Base-by-base conservation (phyloP, 805 yeast genomes). In the Cyberlindnera misumaiensis region DNA sequence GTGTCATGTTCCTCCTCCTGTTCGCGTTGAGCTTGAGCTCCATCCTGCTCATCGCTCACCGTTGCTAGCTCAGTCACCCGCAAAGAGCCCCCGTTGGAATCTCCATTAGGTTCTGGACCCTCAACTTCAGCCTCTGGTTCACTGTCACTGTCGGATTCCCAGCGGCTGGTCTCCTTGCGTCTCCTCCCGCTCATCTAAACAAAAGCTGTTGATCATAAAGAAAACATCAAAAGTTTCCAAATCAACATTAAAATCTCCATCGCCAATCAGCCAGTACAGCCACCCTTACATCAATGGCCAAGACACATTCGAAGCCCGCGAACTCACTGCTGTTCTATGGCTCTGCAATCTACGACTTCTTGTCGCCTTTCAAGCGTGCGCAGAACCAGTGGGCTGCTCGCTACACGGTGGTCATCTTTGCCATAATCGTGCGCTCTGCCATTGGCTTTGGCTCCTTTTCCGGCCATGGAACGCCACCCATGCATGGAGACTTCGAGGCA, bases 401-500 rank as follows among this genome's bases (percentile, higher is more conserved):
- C 36, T 85, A 86, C 57, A 75, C 86, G 33, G 73, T 84, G 18
- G 69, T 84, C 3, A 61, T 84, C 35, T 74, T 84, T 43, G 86
- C 94, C 2, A 59, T 89, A 4, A 75, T 90, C 10, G 70, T 88
- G 3, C 70, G 95, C 46, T 72, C 85, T 38, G 95, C 95, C 1
- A 80, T 90, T 16, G 96, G 96, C 0, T 65, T 89, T 28, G 98
- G 97, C 1, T 72, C 87, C 4, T 89, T 77, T 55, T 86, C 95
- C 16, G 98, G 98, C 0, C 57, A 60, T 44, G 62, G 63, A 8
- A 64, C 68, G 2, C 77, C 83, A 8, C 97, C 97, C 4, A 75
- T 86, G 75, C 78, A 67, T 65, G 98, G 98, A 6, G 98, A 93
- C 57, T 90, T 93, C 54, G 98, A 93, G 59, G 97, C 97, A 0